A percentile compares a stretch with the other conserved stretches of the same genome.
Evolutionary conservation across 176 grass and related monocot species (phyloP).

Genomic region (Oropetium thomaeum): DNA sequence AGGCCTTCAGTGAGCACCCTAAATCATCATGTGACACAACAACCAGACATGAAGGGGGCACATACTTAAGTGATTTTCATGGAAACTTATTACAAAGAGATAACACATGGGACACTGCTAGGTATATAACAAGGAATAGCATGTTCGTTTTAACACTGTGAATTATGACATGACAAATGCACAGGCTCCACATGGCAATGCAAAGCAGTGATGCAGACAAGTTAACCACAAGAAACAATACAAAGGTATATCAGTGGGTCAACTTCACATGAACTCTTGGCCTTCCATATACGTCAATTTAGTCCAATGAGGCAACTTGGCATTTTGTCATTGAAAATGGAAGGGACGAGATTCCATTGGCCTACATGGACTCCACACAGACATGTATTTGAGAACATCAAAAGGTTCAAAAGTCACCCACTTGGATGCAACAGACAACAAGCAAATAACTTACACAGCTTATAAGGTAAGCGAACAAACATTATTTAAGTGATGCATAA

Average conservation of each 20-base stretch:
- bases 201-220: background rate
- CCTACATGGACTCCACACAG: background rate
- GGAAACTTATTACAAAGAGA: too few species aligned
- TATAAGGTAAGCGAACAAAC: slow-evolving; percentile 6
- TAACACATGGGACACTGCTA: too few species aligned
- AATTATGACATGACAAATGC: too few species aligned
- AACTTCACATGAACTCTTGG: background rate
- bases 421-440: slow-evolving; percentile 3
- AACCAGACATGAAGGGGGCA: too few species aligned
- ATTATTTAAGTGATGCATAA: slow-evolving; percentile 13
- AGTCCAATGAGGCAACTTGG: slow-evolving; percentile 5
- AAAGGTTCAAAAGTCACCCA: background rate
- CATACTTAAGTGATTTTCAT: too few species aligned
- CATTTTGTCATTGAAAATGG: background rate
- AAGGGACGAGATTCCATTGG: background rate
- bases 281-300: slow-evolving; percentile 1
- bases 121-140: too few species aligned
- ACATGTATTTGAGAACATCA: background rate
- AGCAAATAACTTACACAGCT: slow-evolving; percentile 9
- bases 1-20: too few species aligned
- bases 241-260: background rate
- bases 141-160: too few species aligned
- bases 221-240: background rate
- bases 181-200: background rate
- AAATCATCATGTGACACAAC: too few species aligned